A percentile compares a stretch with the other conserved stretches of the same genome.
phyloP scores from a whole-genome alignment of 2,329 filamentous ascomycete species.

The Cytospora paraplurivora region DNA sequence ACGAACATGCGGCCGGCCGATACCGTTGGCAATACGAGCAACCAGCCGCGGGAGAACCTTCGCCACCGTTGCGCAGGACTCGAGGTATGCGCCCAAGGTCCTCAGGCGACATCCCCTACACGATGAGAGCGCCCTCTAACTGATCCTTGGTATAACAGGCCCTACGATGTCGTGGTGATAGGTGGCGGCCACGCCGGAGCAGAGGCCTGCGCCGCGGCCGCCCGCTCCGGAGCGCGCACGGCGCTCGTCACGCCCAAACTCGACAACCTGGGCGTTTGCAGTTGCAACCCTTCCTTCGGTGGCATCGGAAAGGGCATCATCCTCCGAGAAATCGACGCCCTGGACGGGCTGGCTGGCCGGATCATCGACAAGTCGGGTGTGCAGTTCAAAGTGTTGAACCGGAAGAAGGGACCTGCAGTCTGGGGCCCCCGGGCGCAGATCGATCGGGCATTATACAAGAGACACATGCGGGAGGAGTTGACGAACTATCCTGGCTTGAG shows the following conservation, averaged over 20 bases:
- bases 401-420: slow-evolving; percentile 88
- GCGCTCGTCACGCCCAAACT: slow-evolving; percentile 86
- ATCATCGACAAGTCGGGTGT: slow-evolving; percentile 92
- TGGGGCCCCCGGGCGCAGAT: slow-evolving; percentile 98
- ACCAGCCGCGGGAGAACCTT: slow-evolving; percentile 32
- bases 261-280: slow-evolving; percentile 90
- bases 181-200: slow-evolving; percentile 95
- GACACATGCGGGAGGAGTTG: slow-evolving; percentile 88
- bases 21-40: slow-evolving; percentile 18
- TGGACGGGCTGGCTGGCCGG: slow-evolving; percentile 85
- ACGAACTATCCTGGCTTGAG: slow-evolving; percentile 74
- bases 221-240: slow-evolving; percentile 83
- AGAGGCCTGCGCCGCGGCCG: slow-evolving; percentile 89
- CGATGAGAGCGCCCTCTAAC: too few relatives aligned
- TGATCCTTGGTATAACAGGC: slow-evolving; percentile 46
- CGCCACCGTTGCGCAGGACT: slow-evolving; percentile 38
- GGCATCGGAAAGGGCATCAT: slow-evolving; percentile 99
- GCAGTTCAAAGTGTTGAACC: slow-evolving; percentile 90
- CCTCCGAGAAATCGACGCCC: slow-evolving; percentile 89
- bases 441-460: slow-evolving; percentile 84
- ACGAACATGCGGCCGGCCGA: slow-evolving; percentile 25
- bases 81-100: slow-evolving; percentile 33
- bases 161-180: slow-evolving; percentile 91
- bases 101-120: not conserved
- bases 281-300: slow-evolving; percentile 95